Base-by-base conservation (phyloP, 2,329 filamentous ascomycete genomes). In the Phoma sp. region DNA sequence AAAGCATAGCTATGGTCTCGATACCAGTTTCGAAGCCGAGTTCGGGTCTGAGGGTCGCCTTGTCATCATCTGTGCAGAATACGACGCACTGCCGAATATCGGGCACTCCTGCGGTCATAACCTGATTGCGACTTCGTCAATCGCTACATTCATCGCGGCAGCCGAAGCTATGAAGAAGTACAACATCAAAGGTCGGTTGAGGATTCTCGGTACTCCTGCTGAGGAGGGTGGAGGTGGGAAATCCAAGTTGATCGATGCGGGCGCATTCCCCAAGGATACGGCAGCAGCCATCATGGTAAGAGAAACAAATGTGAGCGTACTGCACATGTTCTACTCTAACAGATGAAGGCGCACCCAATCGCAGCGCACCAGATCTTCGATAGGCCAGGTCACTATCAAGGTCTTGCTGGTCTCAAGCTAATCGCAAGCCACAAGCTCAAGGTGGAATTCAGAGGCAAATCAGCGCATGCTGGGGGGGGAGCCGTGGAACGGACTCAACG, bases 81-180 rank as follows among this genome's bases (percentile, higher is more conserved):
- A 81, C 77, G 79, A 83, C 60, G 80, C 80, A 3, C 72, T 83
- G 3, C 78, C 80, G 1, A 77, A 74, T 1, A 75, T 83, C 7
- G 81, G 81, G 32, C 81, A 83, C 59, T 80, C 80, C 7, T 84
- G 82, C 50, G 82, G 82, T 4, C 82, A 84, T 68, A 84, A 84
- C 57, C 74, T 83, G 33, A 83, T 83, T 48, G 80, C 80, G 4
- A 79, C 75, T 0, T 76, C 79, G 2, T 81, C 80, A 0, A 67
- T 83, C 8, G 75, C 79, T 1, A 80, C 71, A 2, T 79, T 76
- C 23, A 62, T 85, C 2, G 81, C 79, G 3, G 73, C 81, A 0
- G 80, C 79, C 0, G 68, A 78, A 24, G 64, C 79, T 2, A 71
- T 84, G 59, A 75, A 71, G 18, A 63, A 72, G 10, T 71, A 77